Conservation (phyloP, 805 yeast species). For the Limtongia smithiae region DNA sequence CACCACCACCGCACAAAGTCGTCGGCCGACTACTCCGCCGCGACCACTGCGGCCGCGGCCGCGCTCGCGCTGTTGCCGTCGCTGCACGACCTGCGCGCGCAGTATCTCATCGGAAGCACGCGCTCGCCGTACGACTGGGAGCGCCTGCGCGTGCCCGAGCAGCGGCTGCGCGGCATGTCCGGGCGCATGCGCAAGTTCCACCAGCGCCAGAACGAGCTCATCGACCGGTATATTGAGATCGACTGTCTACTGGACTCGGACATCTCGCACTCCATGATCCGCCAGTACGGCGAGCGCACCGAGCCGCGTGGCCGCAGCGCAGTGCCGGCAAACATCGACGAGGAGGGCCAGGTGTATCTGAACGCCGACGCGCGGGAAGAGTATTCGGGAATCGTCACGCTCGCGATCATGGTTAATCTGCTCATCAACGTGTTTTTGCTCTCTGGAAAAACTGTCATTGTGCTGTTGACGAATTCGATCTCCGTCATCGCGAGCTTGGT, state of each 20-base stretch:
- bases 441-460: slow-evolving; percentile 53
- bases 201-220: slow-evolving; percentile 55
- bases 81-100: slow-evolving; percentile 47
- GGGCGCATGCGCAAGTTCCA: slow-evolving; percentile 47
- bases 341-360: slow-evolving; percentile 55
- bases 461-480: slow-evolving; percentile 63
- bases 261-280: slow-evolving; percentile 59
- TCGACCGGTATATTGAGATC: slow-evolving; percentile 54
- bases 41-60: no score
- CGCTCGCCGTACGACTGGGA: slow-evolving; percentile 46
- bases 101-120: slow-evolving; percentile 46
- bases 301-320: slow-evolving; percentile 30
- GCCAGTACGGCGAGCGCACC: slow-evolving; percentile 45
- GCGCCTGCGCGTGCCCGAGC: slow-evolving; percentile 29
- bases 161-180: slow-evolving; percentile 31
- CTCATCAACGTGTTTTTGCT: slow-evolving; percentile 49
- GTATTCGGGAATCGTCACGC: slow-evolving; percentile 44
- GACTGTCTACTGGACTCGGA: slow-evolving; percentile 70
- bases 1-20: slow-evolving; percentile 17
- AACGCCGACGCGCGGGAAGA: slow-evolving; percentile 45
- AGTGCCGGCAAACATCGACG: slow-evolving; percentile 59
- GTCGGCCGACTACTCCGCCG: slow-evolving; percentile 1
- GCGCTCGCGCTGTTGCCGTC: slow-evolving; percentile 28
- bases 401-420: slow-evolving; percentile 65
- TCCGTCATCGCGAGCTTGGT: slow-evolving; percentile 75